Percentiles rank a stretch among this genome's conserved stretches.
Evolutionary conservation across 140 eudicot species (phyloP).

Genomic region (Senecio squalidus): DNA sequence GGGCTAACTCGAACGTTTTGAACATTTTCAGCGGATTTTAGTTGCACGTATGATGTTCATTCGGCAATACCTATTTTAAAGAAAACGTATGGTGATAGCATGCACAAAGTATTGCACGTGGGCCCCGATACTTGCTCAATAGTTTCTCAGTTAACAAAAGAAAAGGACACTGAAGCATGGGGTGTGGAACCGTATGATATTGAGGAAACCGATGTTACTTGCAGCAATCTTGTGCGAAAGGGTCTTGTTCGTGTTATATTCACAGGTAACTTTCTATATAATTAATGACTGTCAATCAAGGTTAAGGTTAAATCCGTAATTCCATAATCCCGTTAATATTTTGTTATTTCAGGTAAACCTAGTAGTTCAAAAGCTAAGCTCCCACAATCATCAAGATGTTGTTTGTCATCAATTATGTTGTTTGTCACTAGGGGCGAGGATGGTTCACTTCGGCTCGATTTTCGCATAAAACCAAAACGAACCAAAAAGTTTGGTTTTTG

Average conservation of each 20-base stretch:
- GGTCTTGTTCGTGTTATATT: slow-evolving; percentile 73
- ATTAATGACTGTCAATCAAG: background rate
- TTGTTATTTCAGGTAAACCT: too few relatives aligned
- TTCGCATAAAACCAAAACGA: too few relatives aligned
- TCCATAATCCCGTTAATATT: too few relatives aligned
- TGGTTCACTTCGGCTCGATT: too few relatives aligned
- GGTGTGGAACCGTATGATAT: slow-evolving; percentile 83
- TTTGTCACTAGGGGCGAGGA: too few relatives aligned
- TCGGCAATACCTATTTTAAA: slow-evolving; percentile 52
- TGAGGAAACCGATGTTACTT: slow-evolving; percentile 62
- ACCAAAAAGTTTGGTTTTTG: too few relatives aligned
- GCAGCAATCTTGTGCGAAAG: slow-evolving; percentile 61
- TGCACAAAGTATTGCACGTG: slow-evolving; percentile 69
- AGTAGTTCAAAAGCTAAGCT: too few relatives aligned
- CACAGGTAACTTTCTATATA: slow-evolving; percentile 48
- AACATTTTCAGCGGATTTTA: slow-evolving; percentile 40
- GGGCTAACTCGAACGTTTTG: background rate
- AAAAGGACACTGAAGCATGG: slow-evolving; percentile 91
- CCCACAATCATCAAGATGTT: too few relatives aligned
- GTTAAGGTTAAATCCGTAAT: background rate
- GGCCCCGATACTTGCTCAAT: slow-evolving; percentile 77
- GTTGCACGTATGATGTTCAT: slow-evolving; percentile 64
- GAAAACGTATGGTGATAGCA: slow-evolving; percentile 71
- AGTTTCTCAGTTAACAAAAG: slow-evolving; percentile 61
- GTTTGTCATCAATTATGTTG: too few relatives aligned